Evolutionary conservation across 257 asterid species (phyloP).

Genomic region (Solanum rostratum): DNA sequence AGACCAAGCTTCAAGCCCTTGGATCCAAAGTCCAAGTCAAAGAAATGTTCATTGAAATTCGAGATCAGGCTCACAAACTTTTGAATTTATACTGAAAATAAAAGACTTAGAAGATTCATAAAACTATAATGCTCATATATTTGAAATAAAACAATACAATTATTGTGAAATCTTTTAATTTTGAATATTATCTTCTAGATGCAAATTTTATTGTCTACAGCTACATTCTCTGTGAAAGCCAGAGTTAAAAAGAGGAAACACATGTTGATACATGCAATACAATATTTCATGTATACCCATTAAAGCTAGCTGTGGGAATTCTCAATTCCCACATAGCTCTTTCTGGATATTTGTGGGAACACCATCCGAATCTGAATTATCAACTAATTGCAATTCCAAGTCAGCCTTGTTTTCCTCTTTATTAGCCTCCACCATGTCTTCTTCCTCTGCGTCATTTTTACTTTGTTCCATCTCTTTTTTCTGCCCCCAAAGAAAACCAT

Average conservation of each 20-base stretch:
- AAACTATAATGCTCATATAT: no score
- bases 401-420: not conserved
- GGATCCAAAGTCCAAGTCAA: no score
- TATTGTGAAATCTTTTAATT: no score
- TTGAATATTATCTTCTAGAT: no score
- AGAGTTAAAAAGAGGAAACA: not conserved
- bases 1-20: no score
- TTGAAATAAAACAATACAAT: no score
- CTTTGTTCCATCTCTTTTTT: constrained; percentile 25
- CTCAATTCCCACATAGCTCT: not conserved
- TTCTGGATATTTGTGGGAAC: not conserved
- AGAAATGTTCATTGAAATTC: no score
- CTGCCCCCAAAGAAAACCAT: constrained; percentile 76
- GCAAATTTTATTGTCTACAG: no score
- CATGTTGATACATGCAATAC: not conserved
- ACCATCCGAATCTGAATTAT: not conserved
- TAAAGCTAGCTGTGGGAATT: not conserved
- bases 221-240: not conserved
- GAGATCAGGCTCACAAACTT: no score
- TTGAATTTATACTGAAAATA: no score
- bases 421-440: not conserved
- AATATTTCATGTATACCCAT: not conserved
- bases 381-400: not conserved
- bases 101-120: no score
- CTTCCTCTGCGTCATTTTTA: not conserved